Evolutionary conservation across 176 grass and related monocot species (phyloP), one percentile per base, ranked within the genome.

Genomic region (Ananas comosus): DNA sequence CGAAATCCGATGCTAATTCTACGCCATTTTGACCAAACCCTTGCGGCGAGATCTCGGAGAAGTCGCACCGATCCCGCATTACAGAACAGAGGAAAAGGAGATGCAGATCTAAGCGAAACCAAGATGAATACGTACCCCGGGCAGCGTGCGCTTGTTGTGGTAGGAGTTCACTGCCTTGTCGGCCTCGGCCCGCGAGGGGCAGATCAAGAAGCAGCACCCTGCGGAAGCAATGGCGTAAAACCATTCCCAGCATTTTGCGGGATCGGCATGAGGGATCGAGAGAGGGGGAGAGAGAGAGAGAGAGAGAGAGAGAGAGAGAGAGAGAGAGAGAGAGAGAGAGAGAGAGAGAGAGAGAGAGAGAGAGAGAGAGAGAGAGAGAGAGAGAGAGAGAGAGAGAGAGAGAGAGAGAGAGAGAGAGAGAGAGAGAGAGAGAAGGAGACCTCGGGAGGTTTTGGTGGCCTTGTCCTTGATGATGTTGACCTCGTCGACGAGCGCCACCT

Each of bases 111-210:
- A 10, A 7, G 4, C 5, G 33, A 42, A 42, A 8, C 33, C 4
- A 0, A 42, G 33, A 42, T 1, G 33, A 42, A 42, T 28, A 85
- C 84, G 75, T 91, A 99, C 95, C 71, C 95, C 95, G 63, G 87
- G 72, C 33, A 99, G 67, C 11, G 90, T 94, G 12, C 58, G 72
- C 81, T 99, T 99, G 82, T 99, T 99, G 80, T 99, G 95, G 69
- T 74, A 94, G 51, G 90, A 82, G 63, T 56, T 54, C 71, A 99
- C 95, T n/a, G 95, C 90, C 87, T 99, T 99, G 75, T 99, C 95
- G 51, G 90, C 95, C 80, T 99, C 95, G 72, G 90, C 76, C 72
- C 87, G 81, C 57, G 89, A 91, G 50, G 82, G 90, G 73, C 95
- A 99, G 75, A 99, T 88, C 90, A 99, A 48, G 73, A 99, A 99